phyloP scores from a whole-genome alignment of 2,329 filamentous ascomycete species.

The Colletotrichum chlorophyti region DNA sequence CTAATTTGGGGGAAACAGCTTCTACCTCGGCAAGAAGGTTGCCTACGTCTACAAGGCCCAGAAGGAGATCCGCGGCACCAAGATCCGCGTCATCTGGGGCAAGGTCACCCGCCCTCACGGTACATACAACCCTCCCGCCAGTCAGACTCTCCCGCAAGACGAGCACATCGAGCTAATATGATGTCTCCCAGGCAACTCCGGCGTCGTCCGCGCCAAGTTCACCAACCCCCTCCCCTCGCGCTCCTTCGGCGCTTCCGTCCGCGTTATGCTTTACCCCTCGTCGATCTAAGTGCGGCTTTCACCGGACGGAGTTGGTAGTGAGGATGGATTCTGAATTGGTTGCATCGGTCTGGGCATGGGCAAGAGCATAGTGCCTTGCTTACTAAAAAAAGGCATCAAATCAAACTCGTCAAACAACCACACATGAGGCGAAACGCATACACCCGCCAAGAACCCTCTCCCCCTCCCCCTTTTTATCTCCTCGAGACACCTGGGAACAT shows the following conservation, averaged over 20 bases:
- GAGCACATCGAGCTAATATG: slow-evolving; percentile 4
- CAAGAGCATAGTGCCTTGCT: slow-evolving; percentile 57
- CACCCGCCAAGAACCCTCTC: slow-evolving; percentile 30
- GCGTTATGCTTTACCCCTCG: slow-evolving; percentile 97
- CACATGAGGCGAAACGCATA: slow-evolving; percentile 29
- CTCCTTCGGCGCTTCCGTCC: slow-evolving; percentile 94
- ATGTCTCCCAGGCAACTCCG: slow-evolving; percentile 84
- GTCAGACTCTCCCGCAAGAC: background rate
- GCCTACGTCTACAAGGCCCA: slow-evolving; percentile 98
- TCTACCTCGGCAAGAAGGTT: slow-evolving; percentile 99
- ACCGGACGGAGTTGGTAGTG: slow-evolving; percentile 67
- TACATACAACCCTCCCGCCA: slow-evolving; percentile 51
- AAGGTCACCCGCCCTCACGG: slow-evolving; percentile 96
- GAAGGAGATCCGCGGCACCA: slow-evolving; percentile 94
- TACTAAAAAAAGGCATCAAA: slow-evolving; percentile 54
- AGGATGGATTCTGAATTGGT: slow-evolving; percentile 67
- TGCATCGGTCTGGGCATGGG: slow-evolving; percentile 66
- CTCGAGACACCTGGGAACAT: slow-evolving; percentile 27
- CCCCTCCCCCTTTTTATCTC: slow-evolving; percentile 32
- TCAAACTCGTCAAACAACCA: slow-evolving; percentile 54
- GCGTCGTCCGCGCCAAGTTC: slow-evolving; percentile 98
- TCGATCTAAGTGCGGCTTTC: slow-evolving; percentile 78
- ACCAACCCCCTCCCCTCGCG: slow-evolving; percentile 92
- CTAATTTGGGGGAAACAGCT: slow-evolving; percentile 55
- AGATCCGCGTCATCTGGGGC: slow-evolving; percentile 99